Conservation (phyloP, 345 rosid genomes). For the Aquilaria yunnanensis region DNA sequence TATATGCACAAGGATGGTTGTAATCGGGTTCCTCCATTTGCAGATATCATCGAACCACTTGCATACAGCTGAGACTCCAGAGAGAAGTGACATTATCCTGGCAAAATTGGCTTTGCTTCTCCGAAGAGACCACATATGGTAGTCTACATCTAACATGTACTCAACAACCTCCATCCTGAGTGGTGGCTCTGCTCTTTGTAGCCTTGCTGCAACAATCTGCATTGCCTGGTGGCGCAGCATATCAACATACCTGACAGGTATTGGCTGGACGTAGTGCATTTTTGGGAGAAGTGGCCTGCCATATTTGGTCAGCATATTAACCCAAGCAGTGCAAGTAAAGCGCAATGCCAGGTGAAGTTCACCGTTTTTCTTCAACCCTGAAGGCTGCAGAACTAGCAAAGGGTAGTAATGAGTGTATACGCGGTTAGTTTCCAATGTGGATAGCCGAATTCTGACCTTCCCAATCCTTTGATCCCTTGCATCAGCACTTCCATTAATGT, state of each 20-base stretch:
- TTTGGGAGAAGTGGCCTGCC: constrained; percentile 89
- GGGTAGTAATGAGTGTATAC: constrained; percentile 95
- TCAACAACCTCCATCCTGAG: constrained; percentile 79
- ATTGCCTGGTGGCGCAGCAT: constrained; percentile 82
- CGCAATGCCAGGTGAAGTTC: constrained; percentile 89
- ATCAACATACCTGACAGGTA: constrained; percentile 68
- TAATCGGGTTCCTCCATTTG: constrained; percentile 83
- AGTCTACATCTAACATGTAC: constrained; percentile 93
- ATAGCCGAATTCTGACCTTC: constrained; percentile 84
- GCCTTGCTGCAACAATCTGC: constrained; percentile 75
- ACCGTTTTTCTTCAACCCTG: constrained; percentile 79
- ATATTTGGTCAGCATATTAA: constrained; percentile 85
- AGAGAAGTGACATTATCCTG: constrained; percentile 71
- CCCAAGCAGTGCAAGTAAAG: constrained; percentile 80
- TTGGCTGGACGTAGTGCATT: constrained; percentile 85
- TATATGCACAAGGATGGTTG: constrained; percentile 70
- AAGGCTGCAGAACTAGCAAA: constrained; percentile 58
- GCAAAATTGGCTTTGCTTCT: constrained; percentile 91
- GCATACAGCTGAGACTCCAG: constrained; percentile 57
- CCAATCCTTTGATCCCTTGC: constrained; percentile 73
- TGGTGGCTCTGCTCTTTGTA: constrained; percentile 85
- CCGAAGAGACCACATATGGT: constrained; percentile 87
- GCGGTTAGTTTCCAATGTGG: constrained; percentile 78
- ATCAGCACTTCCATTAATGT: constrained; percentile 60
- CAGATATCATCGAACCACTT: constrained; percentile 80